phyloP scores from a whole-genome alignment of 2,329 filamentous ascomycete genomes.

The Fusarium anguioides region DNA sequence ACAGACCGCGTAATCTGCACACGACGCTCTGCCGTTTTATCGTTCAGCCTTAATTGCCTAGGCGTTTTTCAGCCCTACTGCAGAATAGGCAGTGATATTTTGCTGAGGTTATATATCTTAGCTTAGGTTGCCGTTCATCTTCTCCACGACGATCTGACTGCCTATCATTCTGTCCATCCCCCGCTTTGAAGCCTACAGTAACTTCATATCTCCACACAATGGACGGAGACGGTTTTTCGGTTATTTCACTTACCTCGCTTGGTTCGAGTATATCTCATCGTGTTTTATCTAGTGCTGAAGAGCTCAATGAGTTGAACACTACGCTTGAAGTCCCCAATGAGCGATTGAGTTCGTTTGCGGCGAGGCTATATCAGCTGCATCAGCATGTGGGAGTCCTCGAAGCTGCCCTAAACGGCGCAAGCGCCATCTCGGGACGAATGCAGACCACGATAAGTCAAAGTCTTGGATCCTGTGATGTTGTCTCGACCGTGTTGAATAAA shows the following conservation, averaged over 20 bases:
- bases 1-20: constrained; percentile 27
- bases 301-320: constrained; percentile 46
- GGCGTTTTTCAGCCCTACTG: constrained; percentile 29
- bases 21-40: constrained; percentile 8
- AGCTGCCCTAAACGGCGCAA: constrained; percentile 38
- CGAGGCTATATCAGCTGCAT: constrained; percentile 44
- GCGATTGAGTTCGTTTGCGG: constrained; percentile 39
- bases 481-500: constrained; percentile 48
- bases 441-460: constrained; percentile 46
- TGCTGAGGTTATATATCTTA: background rate
- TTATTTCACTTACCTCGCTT: constrained; percentile 48
- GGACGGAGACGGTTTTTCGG: constrained; percentile 51
- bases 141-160: constrained; percentile 10
- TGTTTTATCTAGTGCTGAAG: constrained; percentile 44
- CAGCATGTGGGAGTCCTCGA: constrained; percentile 43
- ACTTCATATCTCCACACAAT: constrained; percentile 33
- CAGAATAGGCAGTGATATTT: constrained; percentile 8
- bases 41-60: constrained; percentile 9
- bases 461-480: constrained; percentile 46
- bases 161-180: constrained; percentile 1
- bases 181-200: background rate
- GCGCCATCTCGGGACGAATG: constrained; percentile 46
- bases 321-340: constrained; percentile 23
- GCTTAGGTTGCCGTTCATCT: background rate
- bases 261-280: constrained; percentile 49